A percentile compares a stretch with the other conserved stretches of the same genome.
Evolutionary conservation across 2,329 filamentous ascomycete species (phyloP).

Genomic region (Arachnomyces sp.): DNA sequence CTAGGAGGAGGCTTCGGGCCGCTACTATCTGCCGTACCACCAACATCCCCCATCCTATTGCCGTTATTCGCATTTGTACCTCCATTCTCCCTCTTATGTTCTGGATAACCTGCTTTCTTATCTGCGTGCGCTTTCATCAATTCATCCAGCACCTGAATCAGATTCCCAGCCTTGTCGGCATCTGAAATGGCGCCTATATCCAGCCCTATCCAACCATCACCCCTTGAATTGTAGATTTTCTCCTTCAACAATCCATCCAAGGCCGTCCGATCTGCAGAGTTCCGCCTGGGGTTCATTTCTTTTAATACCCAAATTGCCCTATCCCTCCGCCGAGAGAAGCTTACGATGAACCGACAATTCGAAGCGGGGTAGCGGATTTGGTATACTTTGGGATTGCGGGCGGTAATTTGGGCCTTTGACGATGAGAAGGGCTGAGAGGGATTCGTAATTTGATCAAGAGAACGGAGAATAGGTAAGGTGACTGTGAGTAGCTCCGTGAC

Average conservation of each 20-base stretch:
- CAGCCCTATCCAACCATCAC: constrained; percentile 34
- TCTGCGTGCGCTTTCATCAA: constrained; percentile 7
- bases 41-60: neutral
- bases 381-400: constrained; percentile 29
- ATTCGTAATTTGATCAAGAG: constrained; percentile 28
- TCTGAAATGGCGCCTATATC: constrained; percentile 31
- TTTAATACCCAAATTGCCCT: constrained; percentile 30
- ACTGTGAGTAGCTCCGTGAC: constrained; percentile 25
- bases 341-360: constrained; percentile 26
- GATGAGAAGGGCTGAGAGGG: constrained; percentile 13
- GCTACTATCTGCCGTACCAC: neutral
- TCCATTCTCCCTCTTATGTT: neutral
- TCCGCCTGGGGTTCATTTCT: constrained; percentile 17
- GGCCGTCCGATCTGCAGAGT: constrained; percentile 11
- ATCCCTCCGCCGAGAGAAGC: constrained; percentile 19
- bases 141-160: constrained; percentile 18
- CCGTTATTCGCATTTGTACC: neutral
- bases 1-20: neutral
- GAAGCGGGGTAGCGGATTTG: constrained; percentile 29
- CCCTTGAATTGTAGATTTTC: constrained; percentile 28
- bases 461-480: constrained; percentile 31
- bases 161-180: constrained; percentile 23
- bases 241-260: constrained; percentile 21
- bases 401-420: constrained; percentile 23
- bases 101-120: neutral